phyloP scores from a whole-genome alignment of 257 asterid genomes.

The Ligustrum vulgare region DNA sequence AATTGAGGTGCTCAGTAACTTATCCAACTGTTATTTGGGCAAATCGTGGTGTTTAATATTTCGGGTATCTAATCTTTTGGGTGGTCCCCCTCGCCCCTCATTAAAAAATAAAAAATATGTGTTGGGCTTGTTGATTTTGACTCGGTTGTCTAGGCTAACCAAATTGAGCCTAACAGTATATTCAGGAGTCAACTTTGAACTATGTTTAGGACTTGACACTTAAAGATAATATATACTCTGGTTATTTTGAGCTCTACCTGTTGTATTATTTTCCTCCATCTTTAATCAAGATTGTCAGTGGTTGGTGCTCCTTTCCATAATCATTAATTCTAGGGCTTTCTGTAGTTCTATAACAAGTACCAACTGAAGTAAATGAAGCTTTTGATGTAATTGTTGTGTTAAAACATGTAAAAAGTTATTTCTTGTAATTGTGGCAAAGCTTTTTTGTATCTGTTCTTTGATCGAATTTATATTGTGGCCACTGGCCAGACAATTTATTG shows the following conservation, averaged over 20 bases:
- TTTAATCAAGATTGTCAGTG: not conserved
- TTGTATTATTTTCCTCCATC: not conserved
- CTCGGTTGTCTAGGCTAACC: not conserved
- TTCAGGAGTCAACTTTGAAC: not conserved
- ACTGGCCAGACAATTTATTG: constrained; percentile 1
- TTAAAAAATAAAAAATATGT: not conserved
- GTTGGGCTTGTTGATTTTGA: not conserved
- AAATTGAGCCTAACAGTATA: not conserved
- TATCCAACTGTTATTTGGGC: not conserved
- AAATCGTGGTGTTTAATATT: not conserved
- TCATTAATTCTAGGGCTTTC: not conserved
- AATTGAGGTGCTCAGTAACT: not conserved
- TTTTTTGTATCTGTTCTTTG: not conserved
- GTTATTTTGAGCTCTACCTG: not conserved
- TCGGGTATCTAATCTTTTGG: not conserved
- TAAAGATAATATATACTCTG: not conserved
- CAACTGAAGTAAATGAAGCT: constrained; percentile 1
- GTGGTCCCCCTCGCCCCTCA: too few relatives aligned
- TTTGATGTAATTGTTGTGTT: constrained; percentile 20
- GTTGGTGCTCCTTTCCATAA: constrained; percentile 1
- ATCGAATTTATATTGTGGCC: not conserved
- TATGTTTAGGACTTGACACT: not conserved
- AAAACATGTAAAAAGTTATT: constrained; percentile 2
- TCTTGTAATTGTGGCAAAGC: not conserved
- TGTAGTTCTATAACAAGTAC: not conserved